Evolutionary conservation across 2,329 filamentous ascomycete species (phyloP).

Genomic region (Botryotinia calthae): DNA sequence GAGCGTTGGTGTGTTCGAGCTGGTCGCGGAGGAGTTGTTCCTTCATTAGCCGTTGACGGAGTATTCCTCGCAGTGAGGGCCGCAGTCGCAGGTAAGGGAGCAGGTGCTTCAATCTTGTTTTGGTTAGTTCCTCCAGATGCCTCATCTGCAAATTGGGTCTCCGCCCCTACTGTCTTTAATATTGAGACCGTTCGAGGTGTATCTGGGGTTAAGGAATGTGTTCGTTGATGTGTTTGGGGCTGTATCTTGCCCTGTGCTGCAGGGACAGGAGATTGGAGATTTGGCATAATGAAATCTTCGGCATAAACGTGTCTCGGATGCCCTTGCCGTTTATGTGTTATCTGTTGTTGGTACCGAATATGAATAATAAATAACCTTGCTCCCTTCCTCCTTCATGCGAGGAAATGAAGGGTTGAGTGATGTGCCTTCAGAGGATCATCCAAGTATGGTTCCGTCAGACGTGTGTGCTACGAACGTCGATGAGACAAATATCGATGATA

Average conservation of each 20-base stretch:
- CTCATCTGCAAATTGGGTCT: constrained; percentile 31
- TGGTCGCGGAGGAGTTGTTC: constrained; percentile 23
- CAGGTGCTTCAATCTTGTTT: constrained; percentile 19
- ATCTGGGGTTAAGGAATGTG: constrained; percentile 23
- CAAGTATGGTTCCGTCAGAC: neutral
- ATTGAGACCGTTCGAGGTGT: constrained; percentile 21
- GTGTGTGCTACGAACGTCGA: neutral
- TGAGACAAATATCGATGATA: neutral
- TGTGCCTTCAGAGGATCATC: constrained; percentile 5
- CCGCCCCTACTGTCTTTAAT: constrained; percentile 33
- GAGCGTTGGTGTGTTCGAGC: constrained; percentile 30
- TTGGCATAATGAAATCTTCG: constrained; percentile 23
- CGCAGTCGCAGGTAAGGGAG: constrained; percentile 22
- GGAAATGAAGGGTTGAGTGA: constrained; percentile 1
- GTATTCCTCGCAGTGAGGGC: constrained; percentile 24
- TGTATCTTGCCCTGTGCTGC: constrained; percentile 20
- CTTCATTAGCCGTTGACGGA: constrained; percentile 23
- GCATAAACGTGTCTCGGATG: constrained; percentile 25
- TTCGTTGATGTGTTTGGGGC: constrained; percentile 15
- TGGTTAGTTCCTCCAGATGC: constrained; percentile 19
- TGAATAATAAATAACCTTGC: constrained; percentile 16
- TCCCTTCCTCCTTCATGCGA: constrained; percentile 14
- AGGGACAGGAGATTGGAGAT: constrained; percentile 20
- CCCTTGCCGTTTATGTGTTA: constrained; percentile 25
- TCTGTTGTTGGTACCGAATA: constrained; percentile 12